These are phyloP conservation scores for Cytospora piceae DNA, from an alignment of 2,329 filamentous ascomycete genomes.

Conservation along the genomic window DNA sequence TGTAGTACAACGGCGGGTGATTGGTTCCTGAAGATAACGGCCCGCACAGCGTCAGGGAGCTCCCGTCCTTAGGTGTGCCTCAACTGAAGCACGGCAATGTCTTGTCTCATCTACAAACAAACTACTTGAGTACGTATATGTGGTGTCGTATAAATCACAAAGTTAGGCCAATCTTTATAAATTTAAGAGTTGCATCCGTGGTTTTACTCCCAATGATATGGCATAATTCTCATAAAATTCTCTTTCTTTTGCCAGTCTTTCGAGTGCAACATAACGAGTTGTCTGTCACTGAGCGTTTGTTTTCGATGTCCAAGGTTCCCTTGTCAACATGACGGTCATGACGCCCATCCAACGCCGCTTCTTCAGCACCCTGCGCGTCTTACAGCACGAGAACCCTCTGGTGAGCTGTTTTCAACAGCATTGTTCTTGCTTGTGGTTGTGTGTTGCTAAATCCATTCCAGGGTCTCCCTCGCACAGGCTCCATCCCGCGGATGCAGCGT, in stretches of 20 bases:
- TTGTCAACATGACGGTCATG: constrained; percentile 31
- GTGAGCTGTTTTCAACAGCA: constrained; percentile 50
- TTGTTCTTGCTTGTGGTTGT: constrained; percentile 5
- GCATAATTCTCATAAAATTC: not conserved
- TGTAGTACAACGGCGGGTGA: constrained; percentile 1
- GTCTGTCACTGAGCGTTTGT: not conserved
- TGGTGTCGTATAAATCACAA: not conserved
- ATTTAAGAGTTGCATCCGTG: no score
- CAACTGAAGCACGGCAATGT: not conserved
- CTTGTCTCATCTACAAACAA: not conserved
- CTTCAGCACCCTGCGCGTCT: constrained; percentile 56
- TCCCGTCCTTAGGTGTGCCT: not conserved
- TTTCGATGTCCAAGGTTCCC: not conserved
- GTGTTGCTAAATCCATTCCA: constrained; percentile 42
- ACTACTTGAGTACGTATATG: not conserved
- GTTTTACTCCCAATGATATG: not conserved
- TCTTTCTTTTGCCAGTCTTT: not conserved
- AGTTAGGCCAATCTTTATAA: not conserved
- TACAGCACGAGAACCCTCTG: constrained; percentile 85
- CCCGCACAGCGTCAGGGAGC: not conserved
- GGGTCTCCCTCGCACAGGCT: constrained; percentile 82
- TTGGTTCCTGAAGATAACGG: constrained; percentile 7
- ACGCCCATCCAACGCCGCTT: constrained; percentile 33
- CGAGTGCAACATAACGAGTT: not conserved
- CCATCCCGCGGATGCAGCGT: constrained; percentile 75